Conservation (phyloP, 306 rosid species). For the Citrullus mucosospermus region DNA sequence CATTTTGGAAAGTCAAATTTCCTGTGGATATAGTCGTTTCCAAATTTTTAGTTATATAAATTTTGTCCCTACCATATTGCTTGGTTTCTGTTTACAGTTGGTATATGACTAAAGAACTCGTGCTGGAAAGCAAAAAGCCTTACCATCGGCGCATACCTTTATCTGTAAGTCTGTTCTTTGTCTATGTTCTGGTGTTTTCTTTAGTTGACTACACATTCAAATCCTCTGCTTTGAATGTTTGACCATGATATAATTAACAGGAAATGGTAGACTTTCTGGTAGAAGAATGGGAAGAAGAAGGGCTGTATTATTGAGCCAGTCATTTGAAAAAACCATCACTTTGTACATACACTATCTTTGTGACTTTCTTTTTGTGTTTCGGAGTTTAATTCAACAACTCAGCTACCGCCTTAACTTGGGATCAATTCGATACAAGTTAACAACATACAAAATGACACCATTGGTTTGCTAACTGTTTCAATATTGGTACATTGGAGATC, state of each 20-base stretch:
- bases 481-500: background rate
- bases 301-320: slow-evolving; percentile 1
- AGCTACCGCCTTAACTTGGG: background rate
- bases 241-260: background rate
- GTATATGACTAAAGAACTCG: slow-evolving; percentile 6
- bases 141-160: slow-evolving; percentile 3
- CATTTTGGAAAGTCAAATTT: background rate
- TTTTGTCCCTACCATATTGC: background rate
- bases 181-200: background rate
- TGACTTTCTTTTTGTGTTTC: background rate
- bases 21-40: background rate
- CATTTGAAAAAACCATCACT: background rate
- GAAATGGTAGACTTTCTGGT: slow-evolving; percentile 10
- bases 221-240: background rate
- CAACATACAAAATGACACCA: background rate
- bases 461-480: background rate
- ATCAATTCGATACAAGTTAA: background rate
- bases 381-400: background rate
- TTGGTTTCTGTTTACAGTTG: slow-evolving; percentile 7
- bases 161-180: background rate
- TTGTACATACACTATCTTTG: background rate
- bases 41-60: background rate
- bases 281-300: slow-evolving; percentile 13
- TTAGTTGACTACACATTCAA: background rate
- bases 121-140: background rate